A percentile compares a stretch with the other conserved stretches of the same genome.
Evolutionary conservation across 2,329 filamentous ascomycete genomes (phyloP).

Genomic region (Pyricularia sp.): DNA sequence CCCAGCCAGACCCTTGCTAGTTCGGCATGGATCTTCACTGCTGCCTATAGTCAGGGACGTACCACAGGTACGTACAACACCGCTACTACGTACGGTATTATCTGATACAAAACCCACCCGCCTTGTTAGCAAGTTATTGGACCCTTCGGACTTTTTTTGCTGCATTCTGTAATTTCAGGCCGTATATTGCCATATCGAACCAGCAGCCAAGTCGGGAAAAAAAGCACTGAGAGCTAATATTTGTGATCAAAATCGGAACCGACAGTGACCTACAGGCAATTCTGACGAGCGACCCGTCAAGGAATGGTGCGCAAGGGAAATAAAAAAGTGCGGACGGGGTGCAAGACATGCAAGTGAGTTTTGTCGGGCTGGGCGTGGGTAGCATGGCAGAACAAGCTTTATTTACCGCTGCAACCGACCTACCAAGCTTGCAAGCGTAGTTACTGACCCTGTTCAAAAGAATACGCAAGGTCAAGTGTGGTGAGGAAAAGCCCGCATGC

Average conservation of each 20-base stretch:
- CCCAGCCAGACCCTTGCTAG: not conserved
- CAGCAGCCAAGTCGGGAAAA: not conserved
- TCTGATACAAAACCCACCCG: not conserved
- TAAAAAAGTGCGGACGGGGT: slow-evolving; percentile 7
- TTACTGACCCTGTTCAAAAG: slow-evolving; percentile 8
- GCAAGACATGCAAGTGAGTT: slow-evolving; percentile 9
- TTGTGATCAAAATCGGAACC: not conserved
- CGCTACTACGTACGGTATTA: not conserved
- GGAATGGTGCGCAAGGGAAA: slow-evolving; percentile 2
- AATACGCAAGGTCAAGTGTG: slow-evolving; percentile 22
- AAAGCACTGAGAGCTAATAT: not conserved
- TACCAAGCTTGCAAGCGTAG: not conserved
- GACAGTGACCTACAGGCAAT: not conserved
- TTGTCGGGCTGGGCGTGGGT: not conserved
- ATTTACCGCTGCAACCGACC: not conserved
- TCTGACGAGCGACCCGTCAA: not conserved
- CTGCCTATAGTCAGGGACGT: not conserved
- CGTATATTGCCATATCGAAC: not conserved
- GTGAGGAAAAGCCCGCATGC: slow-evolving; percentile 20
- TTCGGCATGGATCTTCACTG: not conserved
- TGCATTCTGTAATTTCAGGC: not conserved
- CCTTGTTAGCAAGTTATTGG: not conserved
- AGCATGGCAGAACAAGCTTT: not conserved
- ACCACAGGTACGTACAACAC: not conserved
- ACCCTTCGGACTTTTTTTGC: not conserved